Base-by-base conservation (phyloP, 495 filamentous ascomycete species). In the Oleoguttula mirabilis region DNA sequence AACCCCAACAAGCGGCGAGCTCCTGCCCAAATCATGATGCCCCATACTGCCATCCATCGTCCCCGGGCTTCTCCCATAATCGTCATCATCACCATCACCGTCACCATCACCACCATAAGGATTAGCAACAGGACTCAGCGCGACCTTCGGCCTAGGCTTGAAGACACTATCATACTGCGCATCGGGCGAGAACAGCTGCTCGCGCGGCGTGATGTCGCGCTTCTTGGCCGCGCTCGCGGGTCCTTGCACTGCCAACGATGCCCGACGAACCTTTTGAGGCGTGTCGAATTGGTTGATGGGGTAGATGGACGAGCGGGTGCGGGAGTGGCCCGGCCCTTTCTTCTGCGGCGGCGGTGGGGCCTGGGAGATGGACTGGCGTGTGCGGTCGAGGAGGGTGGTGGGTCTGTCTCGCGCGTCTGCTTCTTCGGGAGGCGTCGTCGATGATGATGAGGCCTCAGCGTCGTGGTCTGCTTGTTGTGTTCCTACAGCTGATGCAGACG, bases 161-260 rank as follows among this genome's bases (percentile, higher is more conserved):
- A 94, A 94, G 1, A 94, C 78, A 38, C 79, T 82, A 36, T 82
- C 79, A 55, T 90, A 87, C 50, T 83, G 81, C 12, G 77, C 77
- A 37, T 79, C 73, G n/a, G 75, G 72, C 23, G 70, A 64, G 37
- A 82, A 75, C 24, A 84, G 62, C 36, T 70, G 60, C 51, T 80
- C 75, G 19, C 66, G 63, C 3, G 72, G 74, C 16, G 72, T 76
- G 0, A 67, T 63, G 10, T 56, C 50, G 25, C 39, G 40, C 24
- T 36, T 31, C 14, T 21, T 22, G 3, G n/a, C 12, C n/a, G 5
- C 19, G 24, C 3, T 15, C 14, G 38, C 28, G n/a, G n/a, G n/a
- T n/a, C n/a, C n/a, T n/a, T n/a, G n/a, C 22, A 2, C 33, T 16
- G 24, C 25, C 20, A 8, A 24, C 23, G 16, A 36, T 6, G 21